phyloP scores from a whole-genome alignment of 2,329 filamentous ascomycete genomes.

The Fusarium virguliforme region DNA sequence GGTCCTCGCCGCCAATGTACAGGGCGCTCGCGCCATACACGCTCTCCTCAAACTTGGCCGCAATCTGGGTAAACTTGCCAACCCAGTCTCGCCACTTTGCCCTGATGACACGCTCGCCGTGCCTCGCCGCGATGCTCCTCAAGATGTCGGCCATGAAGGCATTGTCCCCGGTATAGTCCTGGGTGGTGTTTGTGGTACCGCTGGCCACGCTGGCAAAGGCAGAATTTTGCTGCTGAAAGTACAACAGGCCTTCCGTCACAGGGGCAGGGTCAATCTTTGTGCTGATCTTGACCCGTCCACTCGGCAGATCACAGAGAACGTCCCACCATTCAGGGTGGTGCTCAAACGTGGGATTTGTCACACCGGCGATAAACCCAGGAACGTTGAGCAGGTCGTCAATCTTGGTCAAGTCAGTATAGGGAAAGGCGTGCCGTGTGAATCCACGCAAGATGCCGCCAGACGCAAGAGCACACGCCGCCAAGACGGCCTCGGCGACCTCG shows the following conservation, averaged over 20 bases:
- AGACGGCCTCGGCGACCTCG: constrained; percentile 96
- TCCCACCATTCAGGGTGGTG: constrained; percentile 99
- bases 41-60: constrained; percentile 93
- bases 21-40: constrained; percentile 95
- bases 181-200: constrained; percentile 59
- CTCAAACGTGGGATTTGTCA: constrained; percentile 97
- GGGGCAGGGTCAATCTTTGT: constrained; percentile 86
- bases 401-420: constrained; percentile 97
- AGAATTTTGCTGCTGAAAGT: constrained; percentile 87
- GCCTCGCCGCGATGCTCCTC: constrained; percentile 85
- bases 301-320: constrained; percentile 91
- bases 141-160: constrained; percentile 91
- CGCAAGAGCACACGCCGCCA: constrained; percentile 94
- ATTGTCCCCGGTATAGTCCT: constrained; percentile 87
- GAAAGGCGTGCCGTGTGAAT: constrained; percentile 96
- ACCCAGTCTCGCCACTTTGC: constrained; percentile 97
- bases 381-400: constrained; percentile 97
- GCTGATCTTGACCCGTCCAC: constrained; percentile 94
- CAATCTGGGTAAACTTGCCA: constrained; percentile 91
- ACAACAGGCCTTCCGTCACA: constrained; percentile 86
- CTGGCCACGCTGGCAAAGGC: constrained; percentile 67
- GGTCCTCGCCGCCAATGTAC: constrained; percentile 85
- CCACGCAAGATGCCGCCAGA: constrained; percentile 93
- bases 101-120: constrained; percentile 90
- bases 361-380: constrained; percentile 96